Evolutionary conservation across 2,329 filamentous ascomycete genomes (phyloP).

Genomic region (Hansfordia pulvinata): DNA sequence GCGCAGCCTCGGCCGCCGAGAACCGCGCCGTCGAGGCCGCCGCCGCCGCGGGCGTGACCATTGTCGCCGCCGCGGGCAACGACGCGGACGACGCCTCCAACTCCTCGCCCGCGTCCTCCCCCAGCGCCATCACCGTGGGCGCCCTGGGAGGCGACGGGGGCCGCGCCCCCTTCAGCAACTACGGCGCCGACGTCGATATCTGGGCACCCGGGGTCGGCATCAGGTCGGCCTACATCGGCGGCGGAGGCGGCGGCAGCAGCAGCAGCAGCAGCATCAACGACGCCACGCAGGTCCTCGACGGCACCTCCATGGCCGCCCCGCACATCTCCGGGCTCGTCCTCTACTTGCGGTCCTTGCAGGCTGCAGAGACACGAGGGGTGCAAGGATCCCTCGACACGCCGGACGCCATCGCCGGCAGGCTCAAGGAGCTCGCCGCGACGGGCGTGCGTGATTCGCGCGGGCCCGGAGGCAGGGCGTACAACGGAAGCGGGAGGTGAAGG

Average conservation of each 20-base stretch:
- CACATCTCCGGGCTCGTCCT: slow-evolving; percentile 1
- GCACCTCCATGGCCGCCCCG: slow-evolving; percentile 1
- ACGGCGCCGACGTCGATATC: slow-evolving; percentile 2
- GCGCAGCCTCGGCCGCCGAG: slow-evolving; percentile 24
- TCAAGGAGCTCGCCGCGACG: background rate
- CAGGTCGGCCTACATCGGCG: background rate
- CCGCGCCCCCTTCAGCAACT: slow-evolving; percentile 23
- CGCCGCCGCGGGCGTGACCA: slow-evolving; percentile 19
- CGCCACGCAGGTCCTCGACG: no score
- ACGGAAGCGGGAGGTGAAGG: no score
- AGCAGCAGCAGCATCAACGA: background rate
- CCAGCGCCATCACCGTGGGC: slow-evolving; percentile 23
- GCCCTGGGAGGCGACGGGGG: slow-evolving; percentile 17
- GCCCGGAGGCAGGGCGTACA: background rate
- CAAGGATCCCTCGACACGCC: background rate
- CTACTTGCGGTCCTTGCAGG: background rate
- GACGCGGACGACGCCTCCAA: slow-evolving; percentile 12
- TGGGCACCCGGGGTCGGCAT: slow-evolving; percentile 2
- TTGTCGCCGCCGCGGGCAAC: slow-evolving; percentile 26
- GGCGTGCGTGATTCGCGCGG: background rate
- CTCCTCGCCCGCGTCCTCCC: slow-evolving; percentile 20
- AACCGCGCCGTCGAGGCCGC: slow-evolving; percentile 21
- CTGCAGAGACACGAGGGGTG: no score
- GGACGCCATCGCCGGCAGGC: background rate
- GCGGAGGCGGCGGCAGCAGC: background rate